Conservation (phyloP, 2,329 filamentous ascomycete genomes). For the Neonectria coccinea region DNA sequence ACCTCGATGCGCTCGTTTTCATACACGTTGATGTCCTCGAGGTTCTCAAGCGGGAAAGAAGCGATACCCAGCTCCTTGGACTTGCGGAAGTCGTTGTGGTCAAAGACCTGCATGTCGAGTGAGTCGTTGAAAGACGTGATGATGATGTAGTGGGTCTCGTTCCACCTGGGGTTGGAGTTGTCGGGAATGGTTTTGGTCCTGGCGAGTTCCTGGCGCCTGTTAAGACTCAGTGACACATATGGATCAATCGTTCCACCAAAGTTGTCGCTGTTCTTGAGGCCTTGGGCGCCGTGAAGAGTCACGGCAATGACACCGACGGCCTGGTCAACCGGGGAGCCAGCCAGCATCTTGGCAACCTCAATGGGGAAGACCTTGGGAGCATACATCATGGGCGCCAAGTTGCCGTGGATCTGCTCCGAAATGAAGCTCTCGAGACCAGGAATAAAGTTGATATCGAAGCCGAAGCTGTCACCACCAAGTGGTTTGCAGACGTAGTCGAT, state of each 20-base stretch:
- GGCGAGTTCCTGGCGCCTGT: slow-evolving; percentile 82
- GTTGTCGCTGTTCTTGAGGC: slow-evolving; percentile 94
- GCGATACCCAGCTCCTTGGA: slow-evolving; percentile 93
- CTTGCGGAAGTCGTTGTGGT: slow-evolving; percentile 96
- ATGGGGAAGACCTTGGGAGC: slow-evolving; percentile 97
- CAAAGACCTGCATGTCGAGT: slow-evolving; percentile 85
- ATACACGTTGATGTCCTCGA: slow-evolving; percentile 81
- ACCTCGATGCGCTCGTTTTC: slow-evolving; percentile 90
- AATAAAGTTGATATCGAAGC: slow-evolving; percentile 99
- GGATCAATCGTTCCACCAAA: slow-evolving; percentile 93
- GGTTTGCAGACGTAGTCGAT: slow-evolving; percentile 99
- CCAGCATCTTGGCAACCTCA: slow-evolving; percentile 97
- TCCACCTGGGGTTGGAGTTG: slow-evolving; percentile 90
- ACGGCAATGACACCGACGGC: slow-evolving; percentile 94
- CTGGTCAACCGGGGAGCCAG: slow-evolving; percentile 92
- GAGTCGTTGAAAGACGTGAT: slow-evolving; percentile 90
- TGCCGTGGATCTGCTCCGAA: slow-evolving; percentile 94
- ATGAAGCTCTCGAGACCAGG: slow-evolving; percentile 95
- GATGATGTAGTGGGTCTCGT: slow-evolving; percentile 96
- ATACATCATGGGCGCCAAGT: slow-evolving; percentile 97
- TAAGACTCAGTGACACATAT: slow-evolving; percentile 87
- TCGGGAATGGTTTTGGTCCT: slow-evolving; percentile 90
- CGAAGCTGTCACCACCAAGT: slow-evolving; percentile 92
- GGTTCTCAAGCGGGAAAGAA: slow-evolving; percentile 84
- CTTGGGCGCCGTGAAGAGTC: slow-evolving; percentile 89